phyloP scores from a whole-genome alignment of 2,329 filamentous ascomycete genomes.

The Alternaria sp. region DNA sequence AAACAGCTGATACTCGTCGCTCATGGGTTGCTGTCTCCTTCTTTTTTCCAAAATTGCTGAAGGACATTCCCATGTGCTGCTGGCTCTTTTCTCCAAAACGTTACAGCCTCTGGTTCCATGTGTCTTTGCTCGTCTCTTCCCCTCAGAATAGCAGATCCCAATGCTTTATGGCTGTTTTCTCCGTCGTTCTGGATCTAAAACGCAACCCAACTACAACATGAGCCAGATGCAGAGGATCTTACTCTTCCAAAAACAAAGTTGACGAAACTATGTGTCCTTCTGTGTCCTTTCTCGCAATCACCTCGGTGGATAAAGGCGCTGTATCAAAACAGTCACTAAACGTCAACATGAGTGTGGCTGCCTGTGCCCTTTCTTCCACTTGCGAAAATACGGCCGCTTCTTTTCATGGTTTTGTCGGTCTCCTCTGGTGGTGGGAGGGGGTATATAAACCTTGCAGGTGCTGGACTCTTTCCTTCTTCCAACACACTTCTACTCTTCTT shows the following conservation, averaged over 20 bases:
- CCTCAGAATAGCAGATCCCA: not conserved
- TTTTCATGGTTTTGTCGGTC: not conserved
- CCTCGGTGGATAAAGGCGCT: not conserved
- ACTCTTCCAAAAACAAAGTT: not conserved
- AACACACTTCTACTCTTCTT: not conserved
- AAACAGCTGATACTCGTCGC: too few relatives aligned
- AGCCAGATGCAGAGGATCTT: not conserved
- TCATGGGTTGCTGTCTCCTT: too few relatives aligned
- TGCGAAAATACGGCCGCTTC: not conserved
- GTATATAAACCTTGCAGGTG: not conserved
- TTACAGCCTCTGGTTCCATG: accelerated
- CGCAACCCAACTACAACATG: too few relatives aligned
- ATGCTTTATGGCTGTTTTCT: not conserved
- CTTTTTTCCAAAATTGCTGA: not conserved
- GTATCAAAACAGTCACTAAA: too few relatives aligned
- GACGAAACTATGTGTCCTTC: not conserved
- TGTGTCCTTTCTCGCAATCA: not conserved
- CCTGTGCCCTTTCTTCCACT: not conserved
- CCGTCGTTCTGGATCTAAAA: not conserved
- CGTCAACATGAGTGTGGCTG: not conserved
- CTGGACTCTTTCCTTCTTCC: not conserved
- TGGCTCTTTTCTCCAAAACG: not conserved
- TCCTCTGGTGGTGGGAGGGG: not conserved
- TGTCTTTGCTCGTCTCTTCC: not conserved
- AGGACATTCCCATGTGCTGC: not conserved